Percentiles rank a stretch among this genome's conserved stretches.
Evolutionary conservation across 352 stramenopile species (phyloP).

Genomic region (Phytopythium helicoides): DNA sequence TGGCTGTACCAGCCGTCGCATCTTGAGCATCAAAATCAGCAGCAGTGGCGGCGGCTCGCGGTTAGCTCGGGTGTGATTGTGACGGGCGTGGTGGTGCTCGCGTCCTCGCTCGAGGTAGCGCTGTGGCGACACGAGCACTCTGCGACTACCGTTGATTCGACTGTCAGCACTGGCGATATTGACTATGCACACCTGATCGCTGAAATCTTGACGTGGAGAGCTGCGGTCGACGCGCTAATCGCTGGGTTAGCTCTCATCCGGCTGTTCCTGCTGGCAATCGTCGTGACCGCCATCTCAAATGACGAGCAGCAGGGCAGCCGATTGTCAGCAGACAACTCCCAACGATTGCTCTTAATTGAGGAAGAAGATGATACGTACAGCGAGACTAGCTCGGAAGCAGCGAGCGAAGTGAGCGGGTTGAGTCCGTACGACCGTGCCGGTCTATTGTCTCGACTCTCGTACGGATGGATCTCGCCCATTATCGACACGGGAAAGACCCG

Average conservation of each 20-base stretch:
- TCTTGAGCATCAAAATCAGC: neutral
- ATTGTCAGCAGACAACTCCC: neutral
- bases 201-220: constrained; percentile 3
- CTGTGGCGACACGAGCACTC: constrained; percentile 1
- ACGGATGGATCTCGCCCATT: constrained; percentile 65
- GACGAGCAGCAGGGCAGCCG: neutral
- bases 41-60: neutral
- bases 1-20: constrained; percentile 1
- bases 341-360: constrained; percentile 3
- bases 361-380: neutral
- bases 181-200: neutral
- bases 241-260: constrained; percentile 1
- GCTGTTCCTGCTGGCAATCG: neutral
- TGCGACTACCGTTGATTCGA: neutral
- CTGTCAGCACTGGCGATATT: neutral
- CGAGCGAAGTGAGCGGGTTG: neutral
- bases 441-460: constrained; percentile 61
- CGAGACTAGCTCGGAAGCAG: no score
- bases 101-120: neutral
- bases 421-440: constrained; percentile 55
- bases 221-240: neutral
- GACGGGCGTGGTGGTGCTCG: neutral
- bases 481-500: constrained; percentile 46
- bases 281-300: neutral
- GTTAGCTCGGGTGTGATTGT: neutral